These are phyloP conservation scores for Metarhizium guizhouense DNA, from an alignment of 2,329 filamentous ascomycete genomes.

Conservation along the genomic window DNA sequence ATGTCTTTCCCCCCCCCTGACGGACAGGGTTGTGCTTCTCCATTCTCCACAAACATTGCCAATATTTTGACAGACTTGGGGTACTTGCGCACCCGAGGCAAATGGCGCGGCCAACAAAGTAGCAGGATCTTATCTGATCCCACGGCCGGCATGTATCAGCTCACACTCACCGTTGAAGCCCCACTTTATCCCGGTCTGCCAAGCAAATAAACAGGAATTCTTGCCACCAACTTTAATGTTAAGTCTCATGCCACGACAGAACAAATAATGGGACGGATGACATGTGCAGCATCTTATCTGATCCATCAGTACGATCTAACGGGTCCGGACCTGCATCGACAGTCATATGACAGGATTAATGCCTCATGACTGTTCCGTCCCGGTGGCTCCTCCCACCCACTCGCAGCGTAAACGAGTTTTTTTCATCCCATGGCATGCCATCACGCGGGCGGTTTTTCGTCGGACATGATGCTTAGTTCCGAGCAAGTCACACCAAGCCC, in stretches of 20 bases:
- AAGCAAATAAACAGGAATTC: not conserved
- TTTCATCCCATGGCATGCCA: no score
- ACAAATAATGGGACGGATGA: not conserved
- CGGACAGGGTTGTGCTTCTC: not conserved
- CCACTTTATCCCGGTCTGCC: not conserved
- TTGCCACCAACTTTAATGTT: not conserved
- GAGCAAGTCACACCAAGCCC: no score
- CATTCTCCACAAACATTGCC: not conserved
- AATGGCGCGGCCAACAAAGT: not conserved
- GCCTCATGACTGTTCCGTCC: not conserved
- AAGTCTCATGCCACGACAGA: not conserved
- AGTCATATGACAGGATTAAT: not conserved
- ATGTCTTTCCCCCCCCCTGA: not conserved
- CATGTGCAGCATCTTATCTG: not conserved
- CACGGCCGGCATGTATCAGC: not conserved
- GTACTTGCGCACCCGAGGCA: not conserved
- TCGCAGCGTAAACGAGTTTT: not conserved
- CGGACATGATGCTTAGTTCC: not conserved
- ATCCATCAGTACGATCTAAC: not conserved
- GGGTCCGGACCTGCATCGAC: not conserved
- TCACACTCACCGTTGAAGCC: not conserved
- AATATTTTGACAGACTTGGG: not conserved
- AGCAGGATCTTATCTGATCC: conserved; percentile 6
- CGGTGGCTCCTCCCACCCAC: not conserved
- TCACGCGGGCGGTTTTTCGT: not conserved